A percentile compares a stretch with the other conserved stretches of the same genome.
Conservation (phyloP, 192 early-diverging fungal genomes). For the Linnemannia zychae region DNA sequence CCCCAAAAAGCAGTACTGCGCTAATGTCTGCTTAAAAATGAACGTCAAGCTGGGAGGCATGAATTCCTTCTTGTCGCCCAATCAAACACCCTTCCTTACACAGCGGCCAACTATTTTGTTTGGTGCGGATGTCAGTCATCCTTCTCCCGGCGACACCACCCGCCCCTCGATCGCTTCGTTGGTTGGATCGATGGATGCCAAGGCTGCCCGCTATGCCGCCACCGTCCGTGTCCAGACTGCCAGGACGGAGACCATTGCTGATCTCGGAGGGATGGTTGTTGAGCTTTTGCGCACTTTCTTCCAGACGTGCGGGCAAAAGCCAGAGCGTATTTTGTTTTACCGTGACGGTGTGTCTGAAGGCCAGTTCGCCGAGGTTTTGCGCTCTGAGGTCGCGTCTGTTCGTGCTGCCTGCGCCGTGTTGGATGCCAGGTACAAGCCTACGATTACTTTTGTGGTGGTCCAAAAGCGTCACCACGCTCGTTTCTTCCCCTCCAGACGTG, state of each 20-base stretch:
- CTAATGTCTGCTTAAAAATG: slow-evolving; percentile 94
- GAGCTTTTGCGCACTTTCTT: slow-evolving; percentile 79
- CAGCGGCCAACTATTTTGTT: slow-evolving; percentile 84
- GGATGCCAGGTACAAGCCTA: slow-evolving; percentile 79
- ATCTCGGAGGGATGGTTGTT: slow-evolving; percentile 73
- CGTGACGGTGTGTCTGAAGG: slow-evolving; percentile 94
- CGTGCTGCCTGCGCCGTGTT: slow-evolving; percentile 71
- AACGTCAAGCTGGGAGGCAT: slow-evolving; percentile 95
- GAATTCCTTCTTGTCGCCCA: slow-evolving; percentile 76
- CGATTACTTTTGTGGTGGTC: slow-evolving; percentile 86
- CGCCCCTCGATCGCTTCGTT: slow-evolving; percentile 85
- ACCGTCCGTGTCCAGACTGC: slow-evolving; percentile 76
- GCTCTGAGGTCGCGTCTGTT: slow-evolving; percentile 79
- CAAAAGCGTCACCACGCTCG: slow-evolving; percentile 93
- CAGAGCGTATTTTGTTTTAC: slow-evolving; percentile 85
- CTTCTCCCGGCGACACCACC: slow-evolving; percentile 71
- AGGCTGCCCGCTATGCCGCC: slow-evolving; percentile 74
- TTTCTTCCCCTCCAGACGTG: slow-evolving; percentile 80
- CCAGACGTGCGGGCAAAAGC: slow-evolving; percentile 75
- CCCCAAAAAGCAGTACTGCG: slow-evolving; percentile 92
- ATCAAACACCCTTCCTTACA: slow-evolving; percentile 79
- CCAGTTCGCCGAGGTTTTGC: slow-evolving; percentile 83
- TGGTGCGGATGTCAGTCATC: slow-evolving; percentile 94
- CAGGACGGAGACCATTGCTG: slow-evolving; percentile 79
- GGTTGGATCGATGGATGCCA: slow-evolving; percentile 77